Base-by-base conservation (phyloP, 2,329 filamentous ascomycete species). In the Chrysoporthe austroafricana region DNA sequence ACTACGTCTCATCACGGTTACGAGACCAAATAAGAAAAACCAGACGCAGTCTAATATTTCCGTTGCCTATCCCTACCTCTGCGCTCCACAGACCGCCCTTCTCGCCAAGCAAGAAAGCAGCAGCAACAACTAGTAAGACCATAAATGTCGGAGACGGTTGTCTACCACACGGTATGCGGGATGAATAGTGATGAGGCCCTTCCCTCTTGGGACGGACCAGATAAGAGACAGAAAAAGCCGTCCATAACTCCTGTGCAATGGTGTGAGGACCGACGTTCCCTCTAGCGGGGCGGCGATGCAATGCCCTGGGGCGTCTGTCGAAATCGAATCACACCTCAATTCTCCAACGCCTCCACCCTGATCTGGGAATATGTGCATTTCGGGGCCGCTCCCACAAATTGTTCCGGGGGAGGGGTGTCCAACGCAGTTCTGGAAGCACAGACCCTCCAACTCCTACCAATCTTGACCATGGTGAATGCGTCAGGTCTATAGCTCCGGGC, bases 211-310 rank as follows among this genome's bases (percentile, higher is more conserved):
- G 46, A 32, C 26, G 50, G 36, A 39, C 50, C 39, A 13, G 48
- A 42, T 36, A 56, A 56, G 36, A n/a, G 26, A 46, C 36, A 43
- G 14, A 44, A 44, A 56, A 36, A 21, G 1, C 21, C 46, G 34
- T 26, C 36, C 13, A 21, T 46, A 48, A 68, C 64, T 60, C 62
- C 67, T 67, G 67, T 59, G 64, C 57, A 59, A 66, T 50, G 54
- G 44, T 64, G 48, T 52, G 46, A 21, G 46, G 67, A 64, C 36
- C 67, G n/a, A 50, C 52, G 39, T 67, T 42, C 44, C 64, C 50
- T 67, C 61, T 67, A 69, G 52, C 39, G 18, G 61, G 52, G 60
- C 52, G 62, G 21, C 48, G 5, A 44, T 57, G 50, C n/a, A 56
- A 42, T 43, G 50, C 50, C n/a, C 36, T 21, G 61, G 48, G 6